Percentiles rank a stretch among this genome's conserved stretches.
Conservation (phyloP, 192 early-diverging fungal species). For the Coemansia sp. region DNA sequence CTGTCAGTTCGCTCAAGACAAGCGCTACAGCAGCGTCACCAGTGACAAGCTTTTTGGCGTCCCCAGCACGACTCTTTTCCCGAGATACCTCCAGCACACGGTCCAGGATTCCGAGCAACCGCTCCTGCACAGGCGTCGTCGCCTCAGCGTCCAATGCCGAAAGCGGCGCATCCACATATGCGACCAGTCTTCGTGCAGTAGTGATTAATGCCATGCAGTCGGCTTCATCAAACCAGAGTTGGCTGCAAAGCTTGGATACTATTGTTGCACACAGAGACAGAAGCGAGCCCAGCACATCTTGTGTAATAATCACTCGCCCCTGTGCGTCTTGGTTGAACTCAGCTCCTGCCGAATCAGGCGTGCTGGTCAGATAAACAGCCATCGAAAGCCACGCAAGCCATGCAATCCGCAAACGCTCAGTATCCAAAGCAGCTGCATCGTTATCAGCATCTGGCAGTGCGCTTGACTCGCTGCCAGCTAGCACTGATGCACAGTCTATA, state of each 20-base stretch:
- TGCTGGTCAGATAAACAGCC: constrained; percentile 3
- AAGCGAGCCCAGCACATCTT: constrained; percentile 30
- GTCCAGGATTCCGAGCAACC: constrained; percentile 62
- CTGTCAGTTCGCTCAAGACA: constrained; percentile 29
- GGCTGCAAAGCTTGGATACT: background rate
- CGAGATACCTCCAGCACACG: background rate
- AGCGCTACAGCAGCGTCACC: constrained; percentile 12
- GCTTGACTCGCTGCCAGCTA: constrained; percentile 7
- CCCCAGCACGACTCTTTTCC: background rate
- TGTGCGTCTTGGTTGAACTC: constrained; percentile 18
- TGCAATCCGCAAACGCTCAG: constrained; percentile 23
- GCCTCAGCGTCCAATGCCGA: constrained; percentile 57
- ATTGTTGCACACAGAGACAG: constrained; percentile 21
- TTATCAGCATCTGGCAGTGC: background rate
- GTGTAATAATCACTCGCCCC: constrained; percentile 18
- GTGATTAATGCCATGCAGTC: constrained; percentile 24
- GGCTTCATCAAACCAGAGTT: constrained; percentile 5
- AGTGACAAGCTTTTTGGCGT: background rate
- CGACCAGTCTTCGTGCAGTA: constrained; percentile 14
- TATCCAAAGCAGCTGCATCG: too few species aligned
- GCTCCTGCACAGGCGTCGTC: constrained; percentile 67
- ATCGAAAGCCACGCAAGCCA: constrained; percentile 37
- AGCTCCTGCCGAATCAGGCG: constrained; percentile 1
- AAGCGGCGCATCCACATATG: constrained; percentile 29
- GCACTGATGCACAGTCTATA: constrained; percentile 16